Evolutionary conservation across 768 basidiomycete genomes (phyloP).

Genomic region (Saitozyma sp.): DNA sequence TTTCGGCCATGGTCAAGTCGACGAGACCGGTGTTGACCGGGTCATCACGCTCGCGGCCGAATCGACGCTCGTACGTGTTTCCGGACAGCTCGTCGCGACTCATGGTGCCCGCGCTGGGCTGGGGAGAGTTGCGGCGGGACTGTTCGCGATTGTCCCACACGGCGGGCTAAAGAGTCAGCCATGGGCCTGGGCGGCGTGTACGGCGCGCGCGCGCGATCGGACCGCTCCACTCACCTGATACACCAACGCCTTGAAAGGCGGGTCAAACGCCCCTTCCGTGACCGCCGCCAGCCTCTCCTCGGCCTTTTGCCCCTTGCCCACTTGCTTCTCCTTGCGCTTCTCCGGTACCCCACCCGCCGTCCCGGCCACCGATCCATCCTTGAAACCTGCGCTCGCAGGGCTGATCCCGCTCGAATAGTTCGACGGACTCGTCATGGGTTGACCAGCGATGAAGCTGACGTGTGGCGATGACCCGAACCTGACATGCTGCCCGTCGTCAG

Average conservation of each 20-base stretch:
- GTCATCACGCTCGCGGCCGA: slow-evolving; percentile 27
- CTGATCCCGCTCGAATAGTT: slow-evolving; percentile 7
- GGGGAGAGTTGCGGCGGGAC: slow-evolving; percentile 28
- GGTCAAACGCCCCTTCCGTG: slow-evolving; percentile 27
- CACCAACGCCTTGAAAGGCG: slow-evolving; percentile 40
- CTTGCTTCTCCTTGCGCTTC: slow-evolving; percentile 5
- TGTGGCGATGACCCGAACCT: slow-evolving; percentile 1
- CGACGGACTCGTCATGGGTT: background rate
- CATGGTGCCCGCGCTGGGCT: slow-evolving; percentile 16
- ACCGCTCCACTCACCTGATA: slow-evolving; percentile 24
- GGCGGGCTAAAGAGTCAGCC: slow-evolving; percentile 17
- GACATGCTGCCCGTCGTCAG: slow-evolving; percentile 2
- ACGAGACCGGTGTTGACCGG: slow-evolving; percentile 34
- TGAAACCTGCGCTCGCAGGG: background rate
- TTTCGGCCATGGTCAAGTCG: slow-evolving; percentile 25
- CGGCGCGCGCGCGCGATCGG: too few relatives aligned
- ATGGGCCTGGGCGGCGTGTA: background rate
- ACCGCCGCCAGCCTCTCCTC: slow-evolving; percentile 31
- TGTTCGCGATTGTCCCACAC: slow-evolving; percentile 43
- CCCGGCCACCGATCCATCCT: background rate
- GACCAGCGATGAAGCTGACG: background rate
- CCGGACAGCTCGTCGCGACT: slow-evolving; percentile 25
- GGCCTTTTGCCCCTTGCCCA: slow-evolving; percentile 28
- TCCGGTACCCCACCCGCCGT: background rate
- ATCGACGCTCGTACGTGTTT: slow-evolving; percentile 11